phyloP scores from a whole-genome alignment of 2,329 filamentous ascomycete species.

The Penicillium crustosum region DNA sequence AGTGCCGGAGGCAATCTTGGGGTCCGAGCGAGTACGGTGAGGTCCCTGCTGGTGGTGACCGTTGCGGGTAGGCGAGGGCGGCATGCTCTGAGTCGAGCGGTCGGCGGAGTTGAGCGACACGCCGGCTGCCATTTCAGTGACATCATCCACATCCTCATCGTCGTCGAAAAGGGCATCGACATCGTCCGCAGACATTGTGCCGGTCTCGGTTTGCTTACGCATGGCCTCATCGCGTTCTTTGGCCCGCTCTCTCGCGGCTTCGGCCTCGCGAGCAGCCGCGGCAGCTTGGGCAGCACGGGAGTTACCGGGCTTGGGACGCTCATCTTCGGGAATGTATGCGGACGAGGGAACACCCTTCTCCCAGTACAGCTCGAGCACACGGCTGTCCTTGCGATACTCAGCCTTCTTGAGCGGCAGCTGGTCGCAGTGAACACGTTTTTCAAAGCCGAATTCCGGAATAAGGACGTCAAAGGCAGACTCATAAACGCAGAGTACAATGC shows the following conservation, averaged over 20 bases:
- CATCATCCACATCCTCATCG: constrained; percentile 80
- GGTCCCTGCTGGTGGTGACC: constrained; percentile 66
- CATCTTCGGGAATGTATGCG: constrained; percentile 93
- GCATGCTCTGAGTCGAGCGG: constrained; percentile 91
- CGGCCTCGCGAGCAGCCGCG: constrained; percentile 74
- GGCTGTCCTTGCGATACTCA: constrained; percentile 96
- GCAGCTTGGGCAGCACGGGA: constrained; percentile 72
- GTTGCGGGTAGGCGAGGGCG: constrained; percentile 81
- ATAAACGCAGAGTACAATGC: constrained; percentile 95
- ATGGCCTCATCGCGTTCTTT: constrained; percentile 89
- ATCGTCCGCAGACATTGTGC: constrained; percentile 88
- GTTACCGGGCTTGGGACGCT: constrained; percentile 81
- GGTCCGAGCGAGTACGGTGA: constrained; percentile 88
- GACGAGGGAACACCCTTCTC: constrained; percentile 98
- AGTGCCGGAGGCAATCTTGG: constrained; percentile 71
- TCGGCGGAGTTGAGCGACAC: constrained; percentile 75
- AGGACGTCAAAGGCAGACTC: constrained; percentile 98
- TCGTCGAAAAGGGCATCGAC: constrained; percentile 96
- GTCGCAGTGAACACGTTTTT: constrained; percentile 98
- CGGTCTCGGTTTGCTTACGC: constrained; percentile 90
- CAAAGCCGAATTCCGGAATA: constrained; percentile 97
- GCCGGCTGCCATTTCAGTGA: constrained; percentile 87
- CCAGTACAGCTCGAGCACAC: constrained; percentile 96
- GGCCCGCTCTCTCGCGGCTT: constrained; percentile 75
- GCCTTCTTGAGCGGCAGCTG: constrained; percentile 97